Base-by-base conservation (phyloP, 768 basidiomycete species). In the Pleurotus platypus region DNA sequence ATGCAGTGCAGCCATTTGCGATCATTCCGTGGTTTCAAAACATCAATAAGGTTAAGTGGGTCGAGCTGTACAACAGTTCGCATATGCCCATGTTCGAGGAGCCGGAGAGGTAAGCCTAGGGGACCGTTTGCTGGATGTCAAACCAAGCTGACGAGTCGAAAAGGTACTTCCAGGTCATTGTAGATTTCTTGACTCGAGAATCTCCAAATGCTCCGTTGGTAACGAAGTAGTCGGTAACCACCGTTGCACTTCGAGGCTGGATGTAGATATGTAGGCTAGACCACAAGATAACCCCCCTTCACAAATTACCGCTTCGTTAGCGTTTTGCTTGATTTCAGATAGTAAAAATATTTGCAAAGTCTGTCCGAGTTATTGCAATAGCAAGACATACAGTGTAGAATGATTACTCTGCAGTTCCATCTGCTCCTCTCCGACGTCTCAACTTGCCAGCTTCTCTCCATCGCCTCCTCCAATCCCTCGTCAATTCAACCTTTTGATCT, bases 391-490 rank as follows among this genome's bases (percentile, higher is more conserved):
- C 30, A 35, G 3, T 11, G 3, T 35, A 35, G 11, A 11, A 11
- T 53, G 20, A 30, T 50, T 51, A 62, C 43, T 63, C 65, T 20
- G 45, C 63, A 48, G 67, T 72, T 5, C 62, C 72, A 11, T 64
- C 74, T 1, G 63, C 75, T 9, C 72, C 78, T 4, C 76, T 78
- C 58, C 86, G 72, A 61, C 80, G 72, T 60, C 77, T 78, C 22
- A 81, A 74, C 70, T 90, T 90, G 47, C 82, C 79, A 12, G 89
- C 91, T 64, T 92, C 91, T 57, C 85, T 80, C 70, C 83, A 85
- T 47, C 88, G 70, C 64, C 82, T 82, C 72, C 90, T 91, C 90
- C 91, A 92, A 49, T 83, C 87, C 59, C 70, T 75, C 54, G 91
- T 92, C 68, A 92, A 68, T 54, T 84, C 81, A 0, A 75, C 78